These are phyloP conservation scores for Zymoseptoria crescenta DNA, from an alignment of 2,329 filamentous ascomycete species.

Conservation along the genomic window DNA sequence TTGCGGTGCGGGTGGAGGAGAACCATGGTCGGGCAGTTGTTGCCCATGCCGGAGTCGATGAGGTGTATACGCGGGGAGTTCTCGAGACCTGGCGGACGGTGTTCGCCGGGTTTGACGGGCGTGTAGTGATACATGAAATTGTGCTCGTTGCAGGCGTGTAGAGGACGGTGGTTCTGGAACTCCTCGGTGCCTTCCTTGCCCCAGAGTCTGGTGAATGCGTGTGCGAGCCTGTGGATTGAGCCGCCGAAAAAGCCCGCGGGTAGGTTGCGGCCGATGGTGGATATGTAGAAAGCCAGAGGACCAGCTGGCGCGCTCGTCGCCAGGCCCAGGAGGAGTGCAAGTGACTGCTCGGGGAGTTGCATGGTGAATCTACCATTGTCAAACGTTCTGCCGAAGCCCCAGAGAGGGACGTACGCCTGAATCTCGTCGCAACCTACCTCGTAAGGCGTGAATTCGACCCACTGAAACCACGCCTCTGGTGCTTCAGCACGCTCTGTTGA, in stretches of 20 bases:
- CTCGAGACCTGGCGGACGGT: conserved; percentile 24
- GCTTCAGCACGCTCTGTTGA: conserved; percentile 25
- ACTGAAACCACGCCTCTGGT: conserved; percentile 32
- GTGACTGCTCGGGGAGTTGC: conserved; percentile 29
- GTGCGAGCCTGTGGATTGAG: conserved; percentile 22
- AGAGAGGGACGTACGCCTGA: conserved; percentile 30
- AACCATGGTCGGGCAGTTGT: conserved; percentile 29
- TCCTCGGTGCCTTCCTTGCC: conserved; percentile 29
- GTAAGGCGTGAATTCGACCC: conserved; percentile 31
- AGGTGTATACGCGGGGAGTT: conserved; percentile 31
- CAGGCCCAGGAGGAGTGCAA: conserved; percentile 28
- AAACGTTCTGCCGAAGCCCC: conserved; percentile 31
- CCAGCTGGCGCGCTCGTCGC: conserved; percentile 29
- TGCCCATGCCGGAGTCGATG: conserved; percentile 31
- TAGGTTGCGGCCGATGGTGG: conserved; percentile 28
- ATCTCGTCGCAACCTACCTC: conserved; percentile 32
- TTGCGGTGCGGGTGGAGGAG: conserved; percentile 23
- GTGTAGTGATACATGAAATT: conserved; percentile 29
- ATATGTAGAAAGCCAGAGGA: conserved; percentile 27
- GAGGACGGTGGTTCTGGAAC: conserved; percentile 29
- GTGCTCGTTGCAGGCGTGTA: conserved; percentile 29
- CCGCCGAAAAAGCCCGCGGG: conserved; percentile 26
- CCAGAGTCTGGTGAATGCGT: conserved; percentile 24
- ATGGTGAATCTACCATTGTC: conserved; percentile 25
- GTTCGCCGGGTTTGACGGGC: conserved; percentile 10